phyloP scores from a whole-genome alignment of 352 stramenopile genomes.

The Phytophthora fragariae region DNA sequence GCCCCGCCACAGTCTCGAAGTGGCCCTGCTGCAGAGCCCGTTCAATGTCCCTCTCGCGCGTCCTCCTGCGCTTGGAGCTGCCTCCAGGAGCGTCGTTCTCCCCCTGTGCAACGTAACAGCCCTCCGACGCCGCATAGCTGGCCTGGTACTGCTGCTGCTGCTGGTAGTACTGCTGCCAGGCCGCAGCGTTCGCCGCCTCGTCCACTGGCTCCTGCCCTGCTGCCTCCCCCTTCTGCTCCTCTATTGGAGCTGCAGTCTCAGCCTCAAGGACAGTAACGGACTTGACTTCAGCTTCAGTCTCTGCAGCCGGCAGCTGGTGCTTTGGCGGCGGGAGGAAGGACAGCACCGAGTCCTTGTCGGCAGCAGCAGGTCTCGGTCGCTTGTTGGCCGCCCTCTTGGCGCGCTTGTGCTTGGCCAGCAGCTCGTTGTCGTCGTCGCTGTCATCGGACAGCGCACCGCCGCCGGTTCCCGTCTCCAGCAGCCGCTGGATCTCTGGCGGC shows the following conservation, averaged over 20 bases:
- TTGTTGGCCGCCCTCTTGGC: constrained; percentile 51
- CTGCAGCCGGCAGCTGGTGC: constrained; percentile 39
- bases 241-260: background rate
- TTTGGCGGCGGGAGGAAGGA: constrained; percentile 76
- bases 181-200: constrained; percentile 28
- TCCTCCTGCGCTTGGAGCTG: constrained; percentile 61
- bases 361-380: constrained; percentile 23
- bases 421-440: constrained; percentile 49
- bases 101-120: constrained; percentile 49
- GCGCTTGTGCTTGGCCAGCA: constrained; percentile 63
- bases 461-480: constrained; percentile 49
- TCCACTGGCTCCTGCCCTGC: constrained; percentile 24
- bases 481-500: constrained; percentile 62
- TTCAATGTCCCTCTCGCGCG: constrained; percentile 75
- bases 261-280: background rate
- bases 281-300: constrained; percentile 8
- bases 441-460: constrained; percentile 30
- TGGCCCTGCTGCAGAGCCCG: constrained; percentile 73
- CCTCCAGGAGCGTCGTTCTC: constrained; percentile 34
- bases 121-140: constrained; percentile 31
- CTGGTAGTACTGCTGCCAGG: constrained; percentile 53
- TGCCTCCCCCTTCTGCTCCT: constrained; percentile 5
- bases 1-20: constrained; percentile 61
- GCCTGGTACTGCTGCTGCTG: constrained; percentile 47
- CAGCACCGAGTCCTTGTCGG: constrained; percentile 29